Evolutionary conservation across 23 red algal genomes (phyloP).

Genomic region (Pyropia haitanensis): DNA sequence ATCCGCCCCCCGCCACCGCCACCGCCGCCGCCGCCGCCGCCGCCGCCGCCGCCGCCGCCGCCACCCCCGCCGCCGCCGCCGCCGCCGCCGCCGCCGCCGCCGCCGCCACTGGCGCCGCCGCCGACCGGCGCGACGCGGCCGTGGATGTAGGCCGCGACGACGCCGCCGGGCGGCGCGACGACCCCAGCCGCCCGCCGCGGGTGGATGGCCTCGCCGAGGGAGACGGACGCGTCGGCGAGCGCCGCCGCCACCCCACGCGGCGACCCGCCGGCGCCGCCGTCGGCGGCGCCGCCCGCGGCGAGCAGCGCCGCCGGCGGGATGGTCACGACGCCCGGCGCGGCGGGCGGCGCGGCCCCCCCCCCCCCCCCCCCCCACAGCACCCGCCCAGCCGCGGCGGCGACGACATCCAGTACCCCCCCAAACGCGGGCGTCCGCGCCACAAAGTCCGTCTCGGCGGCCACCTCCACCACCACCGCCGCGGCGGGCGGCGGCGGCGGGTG

Average conservation of each 20-base stretch:
- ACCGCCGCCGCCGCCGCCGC: not conserved
- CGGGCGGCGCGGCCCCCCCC: constrained; percentile 15
- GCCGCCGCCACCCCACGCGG: too few relatives aligned
- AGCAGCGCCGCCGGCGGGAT: too few relatives aligned
- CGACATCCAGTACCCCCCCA: constrained; percentile 7
- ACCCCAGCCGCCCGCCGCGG: too few relatives aligned
- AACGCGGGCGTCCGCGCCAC: constrained; percentile 53
- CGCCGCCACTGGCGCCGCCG: too few relatives aligned
- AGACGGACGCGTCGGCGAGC: too few relatives aligned
- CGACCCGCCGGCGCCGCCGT: too few relatives aligned
- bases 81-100: not conserved
- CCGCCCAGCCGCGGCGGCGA: constrained; percentile 13
- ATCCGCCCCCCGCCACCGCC: constrained; percentile 20
- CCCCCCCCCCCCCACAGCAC: not conserved
- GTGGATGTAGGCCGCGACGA: too few relatives aligned
- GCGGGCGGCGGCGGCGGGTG: too few relatives aligned
- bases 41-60: not conserved
- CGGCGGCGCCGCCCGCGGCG: too few relatives aligned
- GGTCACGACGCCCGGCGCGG: constrained; percentile 17
- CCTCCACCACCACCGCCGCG: constrained; percentile 16
- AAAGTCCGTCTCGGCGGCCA: constrained; percentile 62
- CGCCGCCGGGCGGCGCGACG: too few relatives aligned
- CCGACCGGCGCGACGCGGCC: too few relatives aligned
- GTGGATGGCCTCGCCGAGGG: too few relatives aligned
- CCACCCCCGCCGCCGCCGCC: constrained; percentile 5